phyloP scores from a whole-genome alignment of 2,329 filamentous ascomycete species.

The Oidium heveae region DNA sequence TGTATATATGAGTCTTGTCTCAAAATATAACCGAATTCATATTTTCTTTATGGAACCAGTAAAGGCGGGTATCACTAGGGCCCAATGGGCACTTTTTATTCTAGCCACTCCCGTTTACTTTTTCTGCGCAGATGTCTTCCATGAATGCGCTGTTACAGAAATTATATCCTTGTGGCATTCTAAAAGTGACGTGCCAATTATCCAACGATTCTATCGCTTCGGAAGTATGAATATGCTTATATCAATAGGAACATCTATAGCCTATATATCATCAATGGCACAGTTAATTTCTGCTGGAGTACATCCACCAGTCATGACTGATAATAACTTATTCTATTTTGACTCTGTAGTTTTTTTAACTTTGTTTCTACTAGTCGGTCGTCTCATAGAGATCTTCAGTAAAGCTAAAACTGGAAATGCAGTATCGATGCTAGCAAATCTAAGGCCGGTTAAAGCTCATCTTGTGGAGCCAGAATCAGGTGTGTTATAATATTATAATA shows the following conservation, averaged over 20 bases:
- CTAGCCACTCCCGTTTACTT: conserved; percentile 73
- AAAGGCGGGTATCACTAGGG: conserved; percentile 46
- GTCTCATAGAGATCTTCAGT: conserved; percentile 70
- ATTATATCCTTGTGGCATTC: too few species aligned
- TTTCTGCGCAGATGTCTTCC: conserved; percentile 66
- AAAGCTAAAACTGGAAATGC: conserved; percentile 78
- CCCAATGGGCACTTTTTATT: conserved; percentile 57
- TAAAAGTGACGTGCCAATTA: too few species aligned
- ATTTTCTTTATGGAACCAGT: too few species aligned
- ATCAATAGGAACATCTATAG: too few species aligned
- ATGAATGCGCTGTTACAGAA: conserved; percentile 15
- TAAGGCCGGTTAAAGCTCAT: conserved; percentile 53
- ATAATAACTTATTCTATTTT: conserved; percentile 44
- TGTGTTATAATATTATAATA: background rate
- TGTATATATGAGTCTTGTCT: too few species aligned
- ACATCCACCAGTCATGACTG: conserved; percentile 15
- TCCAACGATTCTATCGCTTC: too few species aligned
- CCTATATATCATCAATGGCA: too few species aligned
- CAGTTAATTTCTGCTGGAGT: conserved; percentile 28
- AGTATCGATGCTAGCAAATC: conserved; percentile 50
- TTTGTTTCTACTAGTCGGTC: conserved; percentile 52
- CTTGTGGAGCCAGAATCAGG: conserved; percentile 25
- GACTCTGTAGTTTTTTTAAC: conserved; percentile 85
- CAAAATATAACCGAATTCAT: too few species aligned
- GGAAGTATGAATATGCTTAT: too few species aligned